Percentiles rank a stretch among this genome's conserved stretches.
Conservation (phyloP, 2,329 filamentous ascomycete genomes). For the Monosporascus sp. region DNA sequence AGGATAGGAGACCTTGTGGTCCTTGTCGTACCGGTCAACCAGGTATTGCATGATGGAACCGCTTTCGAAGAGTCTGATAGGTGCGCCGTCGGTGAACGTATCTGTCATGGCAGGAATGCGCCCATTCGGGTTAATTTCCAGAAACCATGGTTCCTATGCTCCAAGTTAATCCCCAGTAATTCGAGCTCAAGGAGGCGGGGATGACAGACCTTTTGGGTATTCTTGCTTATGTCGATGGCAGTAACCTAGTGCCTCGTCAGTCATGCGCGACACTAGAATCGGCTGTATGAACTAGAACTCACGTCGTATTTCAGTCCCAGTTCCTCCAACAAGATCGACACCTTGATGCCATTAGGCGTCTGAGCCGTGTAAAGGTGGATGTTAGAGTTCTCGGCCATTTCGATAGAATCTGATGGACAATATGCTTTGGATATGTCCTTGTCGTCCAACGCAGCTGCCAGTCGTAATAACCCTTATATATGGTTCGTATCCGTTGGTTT, state of each 20-base stretch:
- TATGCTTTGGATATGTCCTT: no score
- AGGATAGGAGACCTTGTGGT: constrained; percentile 79
- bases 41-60: constrained; percentile 83
- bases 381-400: constrained; percentile 44
- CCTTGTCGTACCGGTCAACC: constrained; percentile 72
- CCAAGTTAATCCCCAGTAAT: not conserved
- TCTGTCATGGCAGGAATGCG: constrained; percentile 86
- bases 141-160: constrained; percentile 66
- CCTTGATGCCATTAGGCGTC: constrained; percentile 84
- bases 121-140: constrained; percentile 88
- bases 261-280: not conserved
- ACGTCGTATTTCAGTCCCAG: constrained; percentile 76
- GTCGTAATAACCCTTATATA: no score
- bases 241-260: constrained; percentile 34
- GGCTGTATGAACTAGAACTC: not conserved
- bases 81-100: constrained; percentile 65
- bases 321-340: constrained; percentile 54
- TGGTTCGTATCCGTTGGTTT: no score
- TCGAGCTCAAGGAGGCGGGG: constrained; percentile 7
- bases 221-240: constrained; percentile 65
- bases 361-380: constrained; percentile 77
- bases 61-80: constrained; percentile 75
- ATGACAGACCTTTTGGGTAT: constrained; percentile 62
- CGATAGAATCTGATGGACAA: no score
- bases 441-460: no score